Percentiles rank a stretch among this genome's conserved stretches.
phyloP scores from a whole-genome alignment of 78 protist species.

The Chrysochromulina parva region DNA sequence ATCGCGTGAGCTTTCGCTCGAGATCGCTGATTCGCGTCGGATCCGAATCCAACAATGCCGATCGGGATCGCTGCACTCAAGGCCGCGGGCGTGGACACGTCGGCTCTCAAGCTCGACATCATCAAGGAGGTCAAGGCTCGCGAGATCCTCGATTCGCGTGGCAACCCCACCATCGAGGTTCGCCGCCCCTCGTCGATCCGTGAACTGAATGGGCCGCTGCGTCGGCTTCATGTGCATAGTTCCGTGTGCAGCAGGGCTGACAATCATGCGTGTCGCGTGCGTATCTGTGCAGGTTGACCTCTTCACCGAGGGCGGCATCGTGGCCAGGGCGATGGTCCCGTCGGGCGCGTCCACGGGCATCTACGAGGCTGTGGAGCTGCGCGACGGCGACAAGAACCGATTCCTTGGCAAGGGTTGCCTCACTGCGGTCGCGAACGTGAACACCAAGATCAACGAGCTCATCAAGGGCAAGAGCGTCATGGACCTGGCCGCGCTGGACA shows the following conservation, averaged over 20 bases:
- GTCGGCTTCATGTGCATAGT: not conserved
- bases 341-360: not conserved
- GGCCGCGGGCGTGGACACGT: too few species aligned
- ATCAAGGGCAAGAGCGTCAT: slow-evolving; percentile 60
- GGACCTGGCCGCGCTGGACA: slow-evolving; percentile 84
- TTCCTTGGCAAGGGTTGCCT: slow-evolving; percentile 89
- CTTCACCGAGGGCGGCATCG: not conserved
- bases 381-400: slow-evolving; percentile 74
- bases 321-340: not conserved
- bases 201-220: slow-evolving; percentile 22
- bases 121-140: too few species aligned
- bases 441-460: slow-evolving; percentile 32
- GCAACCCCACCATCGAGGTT: slow-evolving; percentile 65
- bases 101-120: too few species aligned
- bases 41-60: too few species aligned
- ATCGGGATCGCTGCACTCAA: too few species aligned
- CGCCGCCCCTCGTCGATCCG: too few species aligned
- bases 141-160: slow-evolving; percentile 86
- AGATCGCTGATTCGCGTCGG: too few species aligned
- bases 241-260: too few species aligned
- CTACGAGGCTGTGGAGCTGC: slow-evolving; percentile 71
- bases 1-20: too few species aligned
- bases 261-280: too few species aligned
- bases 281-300: not conserved
- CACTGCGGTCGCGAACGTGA: slow-evolving; percentile 89